Evolutionary conservation across 2,329 filamentous ascomycete genomes (phyloP).

Genomic region (Trichoderma polysporum): DNA sequence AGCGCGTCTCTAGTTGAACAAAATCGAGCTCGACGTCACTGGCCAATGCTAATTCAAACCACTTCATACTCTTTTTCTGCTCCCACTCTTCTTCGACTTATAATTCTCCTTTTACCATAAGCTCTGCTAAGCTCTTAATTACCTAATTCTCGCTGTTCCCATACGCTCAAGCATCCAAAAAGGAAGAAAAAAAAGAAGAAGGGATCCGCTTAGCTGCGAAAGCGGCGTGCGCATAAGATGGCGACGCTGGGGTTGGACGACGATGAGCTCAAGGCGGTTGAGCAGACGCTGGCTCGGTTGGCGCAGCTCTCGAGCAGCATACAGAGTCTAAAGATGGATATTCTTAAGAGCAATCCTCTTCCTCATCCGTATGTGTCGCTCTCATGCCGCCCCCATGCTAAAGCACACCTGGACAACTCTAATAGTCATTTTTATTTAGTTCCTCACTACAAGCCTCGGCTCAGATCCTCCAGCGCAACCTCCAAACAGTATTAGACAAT

Average conservation of each 20-base stretch:
- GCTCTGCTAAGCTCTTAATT: not conserved
- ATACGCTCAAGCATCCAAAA: not conserved
- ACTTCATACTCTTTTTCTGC: not conserved
- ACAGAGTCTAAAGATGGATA: slow-evolving; percentile 59
- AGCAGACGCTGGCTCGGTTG: slow-evolving; percentile 68
- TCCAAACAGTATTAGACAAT: slow-evolving; percentile 64
- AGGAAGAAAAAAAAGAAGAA: not conserved
- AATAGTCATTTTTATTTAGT: slow-evolving; percentile 41
- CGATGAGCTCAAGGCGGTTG: slow-evolving; percentile 66
- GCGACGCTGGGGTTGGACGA: slow-evolving; percentile 50
- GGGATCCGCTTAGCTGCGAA: not conserved
- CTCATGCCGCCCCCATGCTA: too few relatives aligned
- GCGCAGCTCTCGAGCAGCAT: slow-evolving; percentile 69
- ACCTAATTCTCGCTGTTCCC: not conserved
- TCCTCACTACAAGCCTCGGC: slow-evolving; percentile 71
- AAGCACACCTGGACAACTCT: not conserved
- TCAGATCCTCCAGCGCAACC: slow-evolving; percentile 68
- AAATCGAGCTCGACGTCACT: not conserved
- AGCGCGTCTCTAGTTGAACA: not conserved
- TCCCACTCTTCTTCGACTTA: not conserved
- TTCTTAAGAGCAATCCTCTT: slow-evolving; percentile 63
- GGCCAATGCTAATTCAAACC: not conserved
- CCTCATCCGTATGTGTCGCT: slow-evolving; percentile 58
- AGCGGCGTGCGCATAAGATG: slow-evolving; percentile 30
- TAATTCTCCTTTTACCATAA: not conserved